Evolutionary conservation across 805 yeast species (phyloP).

Genomic region (Yamadazyma laniorum): DNA sequence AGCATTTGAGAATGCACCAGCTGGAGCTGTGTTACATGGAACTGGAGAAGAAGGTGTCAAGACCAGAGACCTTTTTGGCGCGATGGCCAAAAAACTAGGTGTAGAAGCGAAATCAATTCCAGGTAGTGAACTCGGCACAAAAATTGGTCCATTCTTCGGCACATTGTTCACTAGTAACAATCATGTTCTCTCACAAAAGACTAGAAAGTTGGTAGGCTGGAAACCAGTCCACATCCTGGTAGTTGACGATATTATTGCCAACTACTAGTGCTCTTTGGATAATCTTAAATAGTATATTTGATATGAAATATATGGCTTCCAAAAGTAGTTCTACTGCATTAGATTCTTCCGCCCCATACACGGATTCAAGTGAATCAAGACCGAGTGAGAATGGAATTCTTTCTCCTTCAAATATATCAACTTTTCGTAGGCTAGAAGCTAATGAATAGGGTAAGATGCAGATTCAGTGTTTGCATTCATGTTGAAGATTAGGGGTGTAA

Average conservation of each 20-base stretch:
- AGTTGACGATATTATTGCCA: constrained; percentile 7
- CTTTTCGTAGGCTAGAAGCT: no score
- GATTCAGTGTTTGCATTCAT: no score
- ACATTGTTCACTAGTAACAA: constrained; percentile 1
- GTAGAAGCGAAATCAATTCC: constrained; percentile 1
- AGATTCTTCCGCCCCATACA: no score
- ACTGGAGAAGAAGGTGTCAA: constrained; percentile 2
- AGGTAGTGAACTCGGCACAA: neutral
- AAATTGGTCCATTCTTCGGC: constrained; percentile 1
- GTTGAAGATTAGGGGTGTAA: no score
- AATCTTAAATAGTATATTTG: neutral
- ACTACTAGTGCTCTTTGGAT: neutral
- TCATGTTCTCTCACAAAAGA: constrained; percentile 2
- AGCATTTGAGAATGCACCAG: constrained; percentile 1
- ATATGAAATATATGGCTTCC: neutral
- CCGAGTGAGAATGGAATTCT: no score
- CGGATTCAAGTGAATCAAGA: no score
- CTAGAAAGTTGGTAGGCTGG: constrained; percentile 4
- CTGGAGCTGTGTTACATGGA: constrained; percentile 4
- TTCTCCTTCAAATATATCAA: no score
- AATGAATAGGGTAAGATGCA: no score
- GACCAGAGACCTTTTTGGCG: constrained; percentile 1
- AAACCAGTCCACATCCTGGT: neutral
- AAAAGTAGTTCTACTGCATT: no score
- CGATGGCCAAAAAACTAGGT: constrained; percentile 1